Conservation (phyloP, 495 filamentous ascomycete species). For the Aspergillus nidulans region DNA sequence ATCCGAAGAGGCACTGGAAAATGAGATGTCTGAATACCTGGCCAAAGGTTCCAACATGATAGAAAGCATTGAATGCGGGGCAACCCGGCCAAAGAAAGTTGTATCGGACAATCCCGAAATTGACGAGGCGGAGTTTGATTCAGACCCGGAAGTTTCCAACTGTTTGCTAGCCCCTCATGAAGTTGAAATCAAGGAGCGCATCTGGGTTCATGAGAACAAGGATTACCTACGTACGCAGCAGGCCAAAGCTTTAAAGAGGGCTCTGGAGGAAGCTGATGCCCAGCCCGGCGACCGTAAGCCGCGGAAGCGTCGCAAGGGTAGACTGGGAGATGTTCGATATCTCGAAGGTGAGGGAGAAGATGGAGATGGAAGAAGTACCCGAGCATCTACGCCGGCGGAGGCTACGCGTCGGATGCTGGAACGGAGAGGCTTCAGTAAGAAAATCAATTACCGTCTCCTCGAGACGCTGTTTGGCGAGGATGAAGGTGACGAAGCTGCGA, state of each 20-base stretch:
- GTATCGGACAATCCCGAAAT: constrained; percentile 53
- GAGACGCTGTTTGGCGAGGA: constrained; percentile 42
- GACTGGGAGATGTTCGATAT: constrained; percentile 48
- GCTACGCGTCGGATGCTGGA: constrained; percentile 71
- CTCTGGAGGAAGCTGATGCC: constrained; percentile 47
- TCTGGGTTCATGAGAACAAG: constrained; percentile 93
- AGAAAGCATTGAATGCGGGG: constrained; percentile 18
- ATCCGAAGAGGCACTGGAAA: constrained; percentile 41
- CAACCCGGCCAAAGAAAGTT: constrained; percentile 16
- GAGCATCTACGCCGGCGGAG: constrained; percentile 57
- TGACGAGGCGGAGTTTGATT: constrained; percentile 69
- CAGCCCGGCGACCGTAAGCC: constrained; percentile 46
- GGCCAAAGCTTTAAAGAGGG: constrained; percentile 64
- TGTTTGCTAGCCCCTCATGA: constrained; percentile 71
- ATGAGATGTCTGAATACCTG: constrained; percentile 38
- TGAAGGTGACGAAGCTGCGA: constrained; percentile 23
- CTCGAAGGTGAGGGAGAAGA: constrained; percentile 42
- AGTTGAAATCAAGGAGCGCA: constrained; percentile 70
- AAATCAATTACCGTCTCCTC: constrained; percentile 77
- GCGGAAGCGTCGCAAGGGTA: constrained; percentile 43
- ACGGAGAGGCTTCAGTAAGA: constrained; percentile 66
- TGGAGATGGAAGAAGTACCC: constrained; percentile 34
- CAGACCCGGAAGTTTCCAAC: constrained; percentile 71
- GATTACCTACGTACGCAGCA: constrained; percentile 83
- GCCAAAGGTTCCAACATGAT: constrained; percentile 38